Conservation (phyloP, 2,329 filamentous ascomycete species). For the Colletotrichum cordylinicola region DNA sequence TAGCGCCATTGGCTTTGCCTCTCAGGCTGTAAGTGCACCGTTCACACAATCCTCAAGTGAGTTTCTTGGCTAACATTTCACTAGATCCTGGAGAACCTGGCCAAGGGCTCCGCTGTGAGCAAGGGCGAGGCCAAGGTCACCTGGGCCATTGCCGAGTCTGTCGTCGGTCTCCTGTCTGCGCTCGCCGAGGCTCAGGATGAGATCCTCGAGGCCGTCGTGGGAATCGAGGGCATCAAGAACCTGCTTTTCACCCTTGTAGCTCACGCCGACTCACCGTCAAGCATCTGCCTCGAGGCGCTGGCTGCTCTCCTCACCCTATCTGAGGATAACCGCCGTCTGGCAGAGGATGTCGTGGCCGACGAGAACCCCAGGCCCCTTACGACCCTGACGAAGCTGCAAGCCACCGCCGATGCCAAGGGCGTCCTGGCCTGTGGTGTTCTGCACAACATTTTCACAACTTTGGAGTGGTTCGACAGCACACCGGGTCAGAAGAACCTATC, state of each 20-base stretch:
- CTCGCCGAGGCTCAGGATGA: slow-evolving; percentile 67
- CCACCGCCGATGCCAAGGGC: slow-evolving; percentile 51
- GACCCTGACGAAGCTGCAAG: slow-evolving; percentile 53
- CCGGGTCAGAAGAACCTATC: slow-evolving; percentile 53
- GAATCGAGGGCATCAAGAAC: slow-evolving; percentile 51
- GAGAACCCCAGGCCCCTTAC: slow-evolving; percentile 53
- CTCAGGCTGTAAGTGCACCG: slow-evolving; percentile 50
- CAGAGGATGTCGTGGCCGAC: slow-evolving; percentile 58
- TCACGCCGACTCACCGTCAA: slow-evolving; percentile 45
- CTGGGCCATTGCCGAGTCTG: slow-evolving; percentile 59
- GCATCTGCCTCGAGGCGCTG: slow-evolving; percentile 52
- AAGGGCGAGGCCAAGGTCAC: slow-evolving; percentile 59
- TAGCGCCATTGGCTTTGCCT: slow-evolving; percentile 63
- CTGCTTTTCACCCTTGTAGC: slow-evolving; percentile 62
- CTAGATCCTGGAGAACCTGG: slow-evolving; percentile 50
- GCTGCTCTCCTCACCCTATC: slow-evolving; percentile 63
- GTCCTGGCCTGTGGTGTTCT: slow-evolving; percentile 66
- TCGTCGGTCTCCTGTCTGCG: slow-evolving; percentile 58
- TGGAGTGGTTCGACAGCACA: slow-evolving; percentile 58
- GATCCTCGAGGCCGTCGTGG: slow-evolving; percentile 59
- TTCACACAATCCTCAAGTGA: background rate
- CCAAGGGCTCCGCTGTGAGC: slow-evolving; percentile 46
- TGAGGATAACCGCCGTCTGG: slow-evolving; percentile 63
- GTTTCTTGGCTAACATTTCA: background rate
- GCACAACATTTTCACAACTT: slow-evolving; percentile 64